These are phyloP conservation scores for Echium plantagineum DNA, from an alignment of 257 asterid genomes.

Conservation along the genomic window DNA sequence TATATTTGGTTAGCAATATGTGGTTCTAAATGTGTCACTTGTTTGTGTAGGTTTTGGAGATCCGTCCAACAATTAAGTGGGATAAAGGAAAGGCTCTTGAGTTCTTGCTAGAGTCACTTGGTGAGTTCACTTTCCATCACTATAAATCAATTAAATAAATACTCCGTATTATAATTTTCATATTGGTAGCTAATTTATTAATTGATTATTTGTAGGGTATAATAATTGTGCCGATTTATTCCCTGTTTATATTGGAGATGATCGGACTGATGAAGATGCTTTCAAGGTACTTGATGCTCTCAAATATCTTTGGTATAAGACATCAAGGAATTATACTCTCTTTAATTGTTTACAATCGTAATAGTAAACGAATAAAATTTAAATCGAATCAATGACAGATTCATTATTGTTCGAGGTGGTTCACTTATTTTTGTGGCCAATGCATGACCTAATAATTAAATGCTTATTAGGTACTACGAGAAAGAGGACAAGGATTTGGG, in stretches of 20 bases:
- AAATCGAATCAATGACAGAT: too few species aligned
- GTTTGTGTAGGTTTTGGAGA: constrained; percentile 59
- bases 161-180: too few species aligned
- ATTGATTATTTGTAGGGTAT: constrained; percentile 24
- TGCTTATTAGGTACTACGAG: constrained; percentile 53
- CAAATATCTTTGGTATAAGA: neutral
- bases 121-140: constrained; percentile 24
- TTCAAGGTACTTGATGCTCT: constrained; percentile 50
- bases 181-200: neutral
- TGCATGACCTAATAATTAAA: neutral
- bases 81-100: constrained; percentile 98
- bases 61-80: constrained; percentile 93
- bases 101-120: constrained; percentile 79
- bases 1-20: neutral
- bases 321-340: neutral
- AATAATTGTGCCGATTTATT: constrained; percentile 51
- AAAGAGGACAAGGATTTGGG: constrained; percentile 81
- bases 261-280: constrained; percentile 85
- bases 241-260: constrained; percentile 88
- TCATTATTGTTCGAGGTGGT: too few species aligned
- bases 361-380: neutral
- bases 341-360: too few species aligned
- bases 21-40: constrained; percentile 5
- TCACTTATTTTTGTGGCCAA: neutral
- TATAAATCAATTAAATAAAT: too few species aligned